phyloP scores from a whole-genome alignment of 805 yeast species.

The Ogataea wickerhamii region DNA sequence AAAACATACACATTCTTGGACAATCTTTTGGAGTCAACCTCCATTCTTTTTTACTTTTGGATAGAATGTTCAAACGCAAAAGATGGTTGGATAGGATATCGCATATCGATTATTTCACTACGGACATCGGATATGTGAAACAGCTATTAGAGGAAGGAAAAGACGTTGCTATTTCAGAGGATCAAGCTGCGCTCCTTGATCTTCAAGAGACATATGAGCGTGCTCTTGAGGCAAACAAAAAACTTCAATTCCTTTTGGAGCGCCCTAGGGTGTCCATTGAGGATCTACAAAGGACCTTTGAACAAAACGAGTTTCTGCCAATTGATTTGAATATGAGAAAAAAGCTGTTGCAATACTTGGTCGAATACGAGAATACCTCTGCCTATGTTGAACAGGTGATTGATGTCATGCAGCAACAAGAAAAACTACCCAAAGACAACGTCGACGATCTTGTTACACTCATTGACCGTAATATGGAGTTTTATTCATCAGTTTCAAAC shows the following conservation, averaged over 20 bases:
- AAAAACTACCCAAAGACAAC: conserved; percentile 3
- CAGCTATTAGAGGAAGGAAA: conserved; percentile 26
- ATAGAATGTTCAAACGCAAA: conserved; percentile 35
- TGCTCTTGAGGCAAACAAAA: conserved; percentile 14
- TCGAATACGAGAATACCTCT: conserved; percentile 68
- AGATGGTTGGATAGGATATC: conserved; percentile 35
- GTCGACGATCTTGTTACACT: conserved; percentile 20
- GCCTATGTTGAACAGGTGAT: conserved; percentile 12
- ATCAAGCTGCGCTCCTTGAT: conserved; percentile 11
- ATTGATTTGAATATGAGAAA: conserved; percentile 10
- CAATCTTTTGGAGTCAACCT: conserved; percentile 55
- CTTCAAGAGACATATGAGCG: conserved; percentile 14
- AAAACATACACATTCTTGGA: conserved; percentile 54
- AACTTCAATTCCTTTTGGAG: conserved; percentile 3
- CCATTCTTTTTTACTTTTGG: conserved; percentile 42
- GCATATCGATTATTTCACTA: conserved; percentile 27
- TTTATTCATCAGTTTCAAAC: conserved; percentile 6
- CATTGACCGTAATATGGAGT: conserved; percentile 10
- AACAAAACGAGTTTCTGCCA: conserved; percentile 15
- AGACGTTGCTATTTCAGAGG: conserved; percentile 13
- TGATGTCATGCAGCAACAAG: conserved; percentile 6
- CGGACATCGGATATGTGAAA: conserved; percentile 12
- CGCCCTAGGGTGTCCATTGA: conserved; percentile 3
- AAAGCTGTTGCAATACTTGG: conserved; percentile 68
- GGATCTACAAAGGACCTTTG: conserved; percentile 10